Conservation (phyloP, 129 eudicot genomes). For the Sambucus nigra region DNA sequence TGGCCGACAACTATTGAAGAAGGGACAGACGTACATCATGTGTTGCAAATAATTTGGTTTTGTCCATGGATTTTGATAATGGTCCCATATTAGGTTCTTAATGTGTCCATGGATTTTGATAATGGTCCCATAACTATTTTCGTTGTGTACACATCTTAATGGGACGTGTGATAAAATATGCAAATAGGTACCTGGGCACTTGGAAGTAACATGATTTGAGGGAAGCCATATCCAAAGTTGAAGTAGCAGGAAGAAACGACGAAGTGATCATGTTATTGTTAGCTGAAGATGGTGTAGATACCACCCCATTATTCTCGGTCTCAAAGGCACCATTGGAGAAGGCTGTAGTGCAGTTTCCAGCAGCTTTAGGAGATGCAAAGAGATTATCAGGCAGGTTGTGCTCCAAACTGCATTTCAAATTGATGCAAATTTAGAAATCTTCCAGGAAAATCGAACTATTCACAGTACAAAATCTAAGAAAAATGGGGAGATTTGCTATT, state of each 20-base stretch:
- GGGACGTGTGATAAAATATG: background rate
- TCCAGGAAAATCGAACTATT: constrained; percentile 39
- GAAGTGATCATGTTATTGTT: constrained; percentile 32
- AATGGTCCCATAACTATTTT: background rate
- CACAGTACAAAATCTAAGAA: constrained; percentile 30
- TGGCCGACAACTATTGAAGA: too few relatives aligned
- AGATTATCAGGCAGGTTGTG: constrained; percentile 81
- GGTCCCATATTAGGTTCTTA: too few relatives aligned
- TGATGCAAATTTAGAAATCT: constrained; percentile 47
- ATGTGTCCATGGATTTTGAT: background rate
- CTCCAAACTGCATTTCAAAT: constrained; percentile 57
- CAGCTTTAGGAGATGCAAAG: constrained; percentile 75
- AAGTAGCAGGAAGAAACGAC: constrained; percentile 40
- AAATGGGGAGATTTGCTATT: constrained; percentile 9
- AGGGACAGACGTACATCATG: too few relatives aligned
- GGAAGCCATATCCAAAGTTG: constrained; percentile 45
- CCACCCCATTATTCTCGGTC: constrained; percentile 19
- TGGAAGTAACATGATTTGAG: constrained; percentile 56
- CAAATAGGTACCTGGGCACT: constrained; percentile 56
- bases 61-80: background rate
- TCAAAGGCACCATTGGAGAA: constrained; percentile 28
- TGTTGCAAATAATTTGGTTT: too few relatives aligned
- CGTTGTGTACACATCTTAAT: background rate
- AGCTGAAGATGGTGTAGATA: constrained; percentile 10
- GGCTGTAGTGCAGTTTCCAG: constrained; percentile 20